Base-by-base conservation (phyloP, 2,329 filamentous ascomycete species). In the Xylaria sp. region DNA sequence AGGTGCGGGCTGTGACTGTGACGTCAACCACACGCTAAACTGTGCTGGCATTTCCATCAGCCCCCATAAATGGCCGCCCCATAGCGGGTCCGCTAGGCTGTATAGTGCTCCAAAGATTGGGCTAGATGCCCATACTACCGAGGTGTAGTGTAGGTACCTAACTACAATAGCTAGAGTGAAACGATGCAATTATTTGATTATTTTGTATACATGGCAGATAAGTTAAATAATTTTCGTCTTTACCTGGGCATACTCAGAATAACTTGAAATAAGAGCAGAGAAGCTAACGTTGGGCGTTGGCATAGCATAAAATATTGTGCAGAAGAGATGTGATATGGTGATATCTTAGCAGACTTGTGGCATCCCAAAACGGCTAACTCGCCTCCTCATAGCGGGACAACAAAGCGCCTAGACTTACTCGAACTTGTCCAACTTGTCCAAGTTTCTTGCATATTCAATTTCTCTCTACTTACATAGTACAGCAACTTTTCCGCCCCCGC, bases 1-100 rank as follows among this genome's bases (percentile, higher is more conserved):
- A 52, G 46, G n/a, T 62, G 34, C 36, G 52, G 66, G 62, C 63
- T 57, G n/a, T 30, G n/a, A n/a, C n/a, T n/a, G 46, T 68, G 66
- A 68, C 66, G 66, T 68, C 66, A 68, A 32, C 10, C 20, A 45
- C 13, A n/a, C 53, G 23, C 53, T 41, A 50, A 10, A 30, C 23
- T 25, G 39, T 7, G 15, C 39, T 41, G 15, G 39, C 41, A 7
- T 7, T 8, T 20, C 41, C 41, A 43, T 43, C 20, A n/a, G n/a
- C n/a, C 18, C 41, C 41, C 41, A 43, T 43, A n/a, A 43, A 18
- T 20, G 45, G 45, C 23, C 18, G 23, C 45, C 41, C 45, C 45
- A 48, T 25, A 48, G 15, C n/a, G 23, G 23, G 45, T 25, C 45
- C 23, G 45, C 45, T 48, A 46, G 9, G 10, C 5, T 23, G 20